Evolutionary conservation across 2,329 filamentous ascomycete genomes (phyloP), one percentile per base, ranked within the genome.

Genomic region (Ascochyta fabae): DNA sequence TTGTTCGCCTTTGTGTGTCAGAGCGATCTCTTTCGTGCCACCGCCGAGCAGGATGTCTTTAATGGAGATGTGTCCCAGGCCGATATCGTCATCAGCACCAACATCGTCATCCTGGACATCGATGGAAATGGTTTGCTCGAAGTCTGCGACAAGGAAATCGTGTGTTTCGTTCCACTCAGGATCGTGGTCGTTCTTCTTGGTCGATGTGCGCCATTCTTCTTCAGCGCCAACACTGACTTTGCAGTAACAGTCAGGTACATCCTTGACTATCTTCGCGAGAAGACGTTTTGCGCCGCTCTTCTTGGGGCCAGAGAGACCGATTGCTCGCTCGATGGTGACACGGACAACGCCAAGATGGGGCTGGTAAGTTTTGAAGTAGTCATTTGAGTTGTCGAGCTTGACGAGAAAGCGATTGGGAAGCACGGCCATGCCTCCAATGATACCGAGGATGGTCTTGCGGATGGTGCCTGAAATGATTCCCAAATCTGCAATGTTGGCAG

Each of bases 401-500:
- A 81, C 76, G 12, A 81, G 74, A 68, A 76, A 80, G 42, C 80
- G 79, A 64, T 82, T 82, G 8, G 80, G 80, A 10, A 82, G 75
- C 4, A 80, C 78, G 5, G 74, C 73, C 77, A 82, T 80, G 56
- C 74, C 72, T 10, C 68, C 66, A 52, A 82, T 78, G 62, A 81
- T 78, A 62, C 68, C 65, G 7, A 80, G 68, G 16, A 81, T 77
- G 12, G 77, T 71, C 38, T 79, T 79, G 42, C 78, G 78, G n/a
- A 82, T 73, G 4, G 74, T 68, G 8, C 74, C 76, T 49, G 79
- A 71, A 24, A 81, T 71, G 6, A 79, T 46, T n/a, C 64, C 70
- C 41, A 72, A 70, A 64, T 80, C 78, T 47, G 78, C 79, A 39
- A 81, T 70, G 54, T 78, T 74, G 33, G 78, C 79, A 5, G 78